Evolutionary conservation across 495 filamentous ascomycete genomes (phyloP).

Genomic region (Xylaria telfairii): DNA sequence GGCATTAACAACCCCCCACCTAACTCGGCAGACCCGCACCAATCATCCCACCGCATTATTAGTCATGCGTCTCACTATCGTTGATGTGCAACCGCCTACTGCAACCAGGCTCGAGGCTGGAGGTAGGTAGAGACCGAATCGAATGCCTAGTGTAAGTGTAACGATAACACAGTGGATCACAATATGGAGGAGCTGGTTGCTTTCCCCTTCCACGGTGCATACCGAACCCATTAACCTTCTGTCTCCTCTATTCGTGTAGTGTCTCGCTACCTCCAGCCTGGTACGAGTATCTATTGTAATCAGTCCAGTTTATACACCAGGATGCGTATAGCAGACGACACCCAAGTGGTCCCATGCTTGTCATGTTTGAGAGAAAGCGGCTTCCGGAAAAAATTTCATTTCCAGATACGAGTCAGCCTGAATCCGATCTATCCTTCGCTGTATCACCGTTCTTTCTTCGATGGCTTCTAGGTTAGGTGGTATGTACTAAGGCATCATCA

Average conservation of each 20-base stretch:
- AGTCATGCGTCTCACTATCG: not conserved
- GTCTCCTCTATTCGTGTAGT: not conserved
- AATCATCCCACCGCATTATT: not conserved
- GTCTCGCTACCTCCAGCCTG: not conserved
- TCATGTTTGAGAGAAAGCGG: not conserved
- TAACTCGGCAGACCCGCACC: not conserved
- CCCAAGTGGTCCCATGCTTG: slow-evolving; percentile 4
- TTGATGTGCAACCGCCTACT: not conserved
- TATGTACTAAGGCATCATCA: too few species aligned
- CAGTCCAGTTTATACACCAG: not conserved
- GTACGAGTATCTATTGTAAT: not conserved
- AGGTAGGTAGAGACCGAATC: not conserved
- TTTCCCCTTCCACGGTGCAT: not conserved
- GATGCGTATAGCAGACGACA: not conserved
- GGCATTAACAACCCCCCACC: not conserved
- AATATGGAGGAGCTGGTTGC: not conserved
- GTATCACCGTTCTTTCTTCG: not conserved
- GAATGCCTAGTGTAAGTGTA: not conserved
- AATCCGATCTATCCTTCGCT: not conserved
- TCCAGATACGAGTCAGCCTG: not conserved
- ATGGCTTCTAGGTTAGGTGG: not conserved
- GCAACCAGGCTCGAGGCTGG: too few species aligned
- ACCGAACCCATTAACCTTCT: not conserved
- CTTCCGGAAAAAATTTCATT: slow-evolving; percentile 3
- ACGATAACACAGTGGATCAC: too few species aligned